Conservation (phyloP, 371 early-diverging fungal species). For the Mucor racemosus region DNA sequence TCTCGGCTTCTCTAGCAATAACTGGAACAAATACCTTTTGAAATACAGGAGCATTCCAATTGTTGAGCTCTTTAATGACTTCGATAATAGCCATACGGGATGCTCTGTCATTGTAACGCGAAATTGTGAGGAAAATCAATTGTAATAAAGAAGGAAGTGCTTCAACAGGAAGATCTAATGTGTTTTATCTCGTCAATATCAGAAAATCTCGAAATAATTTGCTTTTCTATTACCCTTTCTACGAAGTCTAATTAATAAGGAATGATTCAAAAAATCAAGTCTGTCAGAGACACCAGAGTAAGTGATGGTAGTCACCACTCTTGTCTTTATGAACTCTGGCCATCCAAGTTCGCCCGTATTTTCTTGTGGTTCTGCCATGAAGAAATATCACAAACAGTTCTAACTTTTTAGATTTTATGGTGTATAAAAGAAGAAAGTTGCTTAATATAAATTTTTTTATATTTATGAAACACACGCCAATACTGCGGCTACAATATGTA, state of each 20-base stretch:
- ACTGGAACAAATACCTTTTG: slow-evolving; percentile 58
- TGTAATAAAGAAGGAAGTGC: slow-evolving; percentile 58
- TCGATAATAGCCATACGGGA: slow-evolving; percentile 66
- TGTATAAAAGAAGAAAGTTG: slow-evolving; percentile 6
- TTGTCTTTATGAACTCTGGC: slow-evolving; percentile 61
- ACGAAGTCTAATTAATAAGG: slow-evolving; percentile 60
- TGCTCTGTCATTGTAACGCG: slow-evolving; percentile 67
- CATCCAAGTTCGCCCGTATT: slow-evolving; percentile 57
- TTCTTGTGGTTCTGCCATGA: slow-evolving; percentile 44
- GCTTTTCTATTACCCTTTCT: slow-evolving; percentile 53
- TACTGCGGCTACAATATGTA: slow-evolving; percentile 2
- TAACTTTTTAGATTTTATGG: neutral
- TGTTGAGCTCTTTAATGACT: slow-evolving; percentile 61
- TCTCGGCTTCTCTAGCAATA: slow-evolving; percentile 60
- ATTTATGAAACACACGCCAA: slow-evolving; percentile 3
- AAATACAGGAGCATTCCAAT: slow-evolving; percentile 65
- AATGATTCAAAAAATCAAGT: slow-evolving; percentile 59
- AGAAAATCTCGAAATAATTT: too few relatives aligned
- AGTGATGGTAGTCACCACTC: slow-evolving; percentile 56
- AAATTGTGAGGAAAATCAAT: slow-evolving; percentile 60
- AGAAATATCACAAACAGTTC: slow-evolving; percentile 3
- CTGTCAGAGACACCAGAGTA: slow-evolving; percentile 56
- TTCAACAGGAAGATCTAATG: slow-evolving; percentile 62
- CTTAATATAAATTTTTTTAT: neutral
- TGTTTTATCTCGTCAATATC: too few relatives aligned